Evolutionary conservation across 345 rosid genomes (phyloP), one percentile per base, ranked within the genome.

Genomic region (Syzygium aqueum): DNA sequence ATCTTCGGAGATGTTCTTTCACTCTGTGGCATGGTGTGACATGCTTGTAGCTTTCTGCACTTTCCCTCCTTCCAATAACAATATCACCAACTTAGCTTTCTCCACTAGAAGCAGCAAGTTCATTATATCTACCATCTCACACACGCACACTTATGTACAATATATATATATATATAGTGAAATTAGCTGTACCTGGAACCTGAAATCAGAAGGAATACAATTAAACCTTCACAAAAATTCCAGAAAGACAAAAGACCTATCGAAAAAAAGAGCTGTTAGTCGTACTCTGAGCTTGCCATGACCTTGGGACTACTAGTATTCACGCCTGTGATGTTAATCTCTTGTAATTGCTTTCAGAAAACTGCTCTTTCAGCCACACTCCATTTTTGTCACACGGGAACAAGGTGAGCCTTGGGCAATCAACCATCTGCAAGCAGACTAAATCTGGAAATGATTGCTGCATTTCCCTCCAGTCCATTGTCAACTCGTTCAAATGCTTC

Each of bases 351-450:
- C 82, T 73, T 73, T 37, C 27, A 30, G 78, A 33, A 67, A 67
- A 67, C 43, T 73, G 82, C 82, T 73, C 82, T 73, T 85, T 57
- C 53, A 85, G 73, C 86, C 86, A 85, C 86, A 85, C 77, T 57
- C 86, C 86, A 85, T 65, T 50, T 49, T 89, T 91, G 87, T 89
- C 88, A 57, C 91, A 88, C 27, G 93, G 94, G 86, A 91, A 92
- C 87, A 89, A 86, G 6, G 89, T 85, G 84, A 93, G 87, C 84
- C 82, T 88, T 1, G 92, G 93, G 77, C 94, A 93, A 5, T 89
- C 53, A 50, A 85, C 89, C 87, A 56, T 90, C 89, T 92, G 94
- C 63, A 93, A 87, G 85, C 89, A 85, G 17, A 3, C 5, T 87
- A 93, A 78, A 0, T 88, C 0, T 49, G 93, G 93, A 84, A 92